Evolutionary conservation across 2,329 filamentous ascomycete genomes (phyloP).

Genomic region (Exophiala oligosperma): DNA sequence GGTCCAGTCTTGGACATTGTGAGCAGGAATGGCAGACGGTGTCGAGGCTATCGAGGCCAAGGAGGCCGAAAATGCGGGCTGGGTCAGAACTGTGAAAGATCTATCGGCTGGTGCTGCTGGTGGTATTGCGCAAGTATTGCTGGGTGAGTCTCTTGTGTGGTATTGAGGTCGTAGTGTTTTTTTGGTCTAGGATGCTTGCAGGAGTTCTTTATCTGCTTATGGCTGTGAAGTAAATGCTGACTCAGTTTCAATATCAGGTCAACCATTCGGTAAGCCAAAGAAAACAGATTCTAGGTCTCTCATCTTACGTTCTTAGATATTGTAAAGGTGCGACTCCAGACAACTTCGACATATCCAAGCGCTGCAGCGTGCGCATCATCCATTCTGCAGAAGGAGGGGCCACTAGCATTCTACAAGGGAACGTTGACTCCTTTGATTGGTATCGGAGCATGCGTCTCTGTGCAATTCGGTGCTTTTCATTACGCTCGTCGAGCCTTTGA

Average conservation of each 20-base stretch:
- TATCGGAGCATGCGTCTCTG: constrained; percentile 94
- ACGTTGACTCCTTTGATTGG: constrained; percentile 92
- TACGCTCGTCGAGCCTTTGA: constrained; percentile 85
- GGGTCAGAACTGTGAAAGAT: constrained; percentile 75
- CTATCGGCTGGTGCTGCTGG: constrained; percentile 87
- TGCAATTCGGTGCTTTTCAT: constrained; percentile 98
- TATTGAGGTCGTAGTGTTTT: neutral
- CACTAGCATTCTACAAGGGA: constrained; percentile 96
- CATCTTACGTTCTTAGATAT: constrained; percentile 62
- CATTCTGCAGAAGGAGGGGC: constrained; percentile 86
- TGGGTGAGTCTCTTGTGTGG: constrained; percentile 63
- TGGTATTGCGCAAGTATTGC: constrained; percentile 87
- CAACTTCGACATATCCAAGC: constrained; percentile 74
- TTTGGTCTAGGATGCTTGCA: too few species aligned
- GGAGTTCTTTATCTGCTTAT: too few species aligned
- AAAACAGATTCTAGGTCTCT: constrained; percentile 48
- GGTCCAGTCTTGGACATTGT: constrained; percentile 3
- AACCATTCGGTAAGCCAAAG: constrained; percentile 61
- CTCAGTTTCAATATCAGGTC: constrained; percentile 45
- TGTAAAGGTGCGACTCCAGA: constrained; percentile 96
- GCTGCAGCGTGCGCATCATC: constrained; percentile 77
- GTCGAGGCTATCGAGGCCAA: constrained; percentile 15
- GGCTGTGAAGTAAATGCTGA: constrained; percentile 1
- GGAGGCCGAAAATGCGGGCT: constrained; percentile 36
- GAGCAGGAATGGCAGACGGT: constrained; percentile 18